phyloP scores from a whole-genome alignment of 2,329 filamentous ascomycete species.

The Ceratocystis eucalypticola region DNA sequence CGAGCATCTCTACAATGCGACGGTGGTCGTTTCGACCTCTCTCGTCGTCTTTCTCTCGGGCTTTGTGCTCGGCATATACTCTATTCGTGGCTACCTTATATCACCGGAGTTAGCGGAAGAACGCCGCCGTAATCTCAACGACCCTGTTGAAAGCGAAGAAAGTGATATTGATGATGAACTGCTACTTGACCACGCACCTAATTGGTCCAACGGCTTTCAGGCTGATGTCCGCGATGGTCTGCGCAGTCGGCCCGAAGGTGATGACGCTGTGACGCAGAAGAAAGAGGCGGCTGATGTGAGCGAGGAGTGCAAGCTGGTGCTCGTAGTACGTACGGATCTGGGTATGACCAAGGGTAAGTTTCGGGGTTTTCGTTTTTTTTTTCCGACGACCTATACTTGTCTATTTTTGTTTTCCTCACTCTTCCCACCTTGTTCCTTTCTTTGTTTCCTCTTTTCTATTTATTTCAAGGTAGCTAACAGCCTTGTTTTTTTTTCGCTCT shows the following conservation, averaged over 20 bases:
- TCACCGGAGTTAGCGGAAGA: slow-evolving; percentile 43
- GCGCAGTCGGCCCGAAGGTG: slow-evolving; percentile 24
- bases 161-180: slow-evolving; percentile 52
- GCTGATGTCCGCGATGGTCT: slow-evolving; percentile 47
- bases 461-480: neutral
- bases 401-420: neutral
- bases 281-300: slow-evolving; percentile 27
- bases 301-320: slow-evolving; percentile 91
- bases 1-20: slow-evolving; percentile 31
- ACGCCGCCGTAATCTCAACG: slow-evolving; percentile 41
- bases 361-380: slow-evolving; percentile 7
- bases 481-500: neutral
- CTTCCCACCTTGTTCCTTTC: neutral
- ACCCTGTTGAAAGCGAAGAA: slow-evolving; percentile 55
- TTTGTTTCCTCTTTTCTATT: neutral
- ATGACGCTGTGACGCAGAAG: slow-evolving; percentile 23
- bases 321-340: slow-evolving; percentile 84
- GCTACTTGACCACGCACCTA: slow-evolving; percentile 51
- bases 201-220: slow-evolving; percentile 49
- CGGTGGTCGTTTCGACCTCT: slow-evolving; percentile 57
- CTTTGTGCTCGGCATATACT: slow-evolving; percentile 70
- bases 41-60: slow-evolving; percentile 62
- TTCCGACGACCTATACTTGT: neutral
- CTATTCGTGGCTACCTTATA: slow-evolving; percentile 46
- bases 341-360: slow-evolving; percentile 88